Base-by-base conservation (phyloP, 495 filamentous ascomycete species). In the Penicillium angulare region DNA sequence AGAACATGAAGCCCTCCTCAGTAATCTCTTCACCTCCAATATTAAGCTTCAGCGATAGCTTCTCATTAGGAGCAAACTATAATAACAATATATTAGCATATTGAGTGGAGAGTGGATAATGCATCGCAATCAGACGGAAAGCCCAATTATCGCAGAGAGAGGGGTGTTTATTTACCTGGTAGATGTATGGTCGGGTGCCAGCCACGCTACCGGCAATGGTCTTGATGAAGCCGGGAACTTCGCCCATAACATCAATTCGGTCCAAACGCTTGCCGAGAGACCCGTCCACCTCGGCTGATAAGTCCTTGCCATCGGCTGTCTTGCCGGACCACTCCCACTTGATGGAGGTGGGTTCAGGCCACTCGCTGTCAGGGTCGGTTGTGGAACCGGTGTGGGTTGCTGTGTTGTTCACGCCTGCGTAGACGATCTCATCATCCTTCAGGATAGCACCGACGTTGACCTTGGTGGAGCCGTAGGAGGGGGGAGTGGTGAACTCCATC, bases 401-500 rank as follows among this genome's bases (percentile, higher is more conserved):
- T 5, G 70, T 66, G 65, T 83, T 85, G 26, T 59, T 72, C 21
- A 77, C 68, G 16, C 89, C 87, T 21, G 86, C 92, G 26, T 78
- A 82, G 43, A 98, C 66, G 38, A 97, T 82, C 66, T 90, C 83
- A 8, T 80, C 88, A 46, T 96, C 88, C 55, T 84, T 90, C 41
- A 82, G 81, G 40, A 98, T 79, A 44, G 84, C 89, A 43, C 90
- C 87, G 21, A 97, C 88, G 50, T 80, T 89, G 39, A 98, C 92
- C 20, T 77, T 74, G n/a, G 90, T 95, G 22, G 85, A 84, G 24
- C 90, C 93, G 58, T 98, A 98, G 5, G 92, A 96, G 7, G 88
- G 84, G n/a, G 93, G 93, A 1, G 93, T 98, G 18, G 85, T 95
- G 69, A 79, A 98, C 68, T 97, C 87, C 93, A 98, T 98, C 81